Evolutionary conservation across 768 basidiomycete genomes (phyloP).

Genomic region (Naganishia vaughanmartiniae): DNA sequence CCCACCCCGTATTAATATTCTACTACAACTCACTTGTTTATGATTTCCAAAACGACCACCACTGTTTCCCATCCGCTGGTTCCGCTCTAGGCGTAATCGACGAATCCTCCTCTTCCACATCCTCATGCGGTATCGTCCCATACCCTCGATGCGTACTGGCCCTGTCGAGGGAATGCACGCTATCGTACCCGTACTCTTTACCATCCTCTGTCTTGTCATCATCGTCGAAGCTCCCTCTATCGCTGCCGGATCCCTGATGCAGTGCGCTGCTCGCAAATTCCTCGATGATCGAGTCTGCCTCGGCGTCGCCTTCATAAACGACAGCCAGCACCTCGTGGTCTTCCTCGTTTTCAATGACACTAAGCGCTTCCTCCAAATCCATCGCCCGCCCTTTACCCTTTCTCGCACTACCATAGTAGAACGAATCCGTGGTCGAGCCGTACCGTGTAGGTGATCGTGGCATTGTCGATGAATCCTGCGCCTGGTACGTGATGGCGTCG

Average conservation of each 20-base stretch:
- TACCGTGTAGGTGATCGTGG: conserved; percentile 36
- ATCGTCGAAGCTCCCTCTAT: conserved; percentile 7
- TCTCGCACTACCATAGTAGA: conserved; percentile 23
- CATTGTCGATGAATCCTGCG: conserved; percentile 43
- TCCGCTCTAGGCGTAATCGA: neutral
- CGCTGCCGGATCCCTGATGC: conserved; percentile 19
- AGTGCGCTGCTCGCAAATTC: conserved; percentile 20
- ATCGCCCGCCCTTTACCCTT: conserved; percentile 23
- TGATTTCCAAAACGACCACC: conserved; percentile 19
- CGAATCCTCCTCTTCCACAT: neutral
- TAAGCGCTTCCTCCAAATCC: conserved; percentile 28
- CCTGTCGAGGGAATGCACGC: conserved; percentile 20
- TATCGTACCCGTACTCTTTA: conserved; percentile 20
- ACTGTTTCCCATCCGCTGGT: conserved; percentile 14
- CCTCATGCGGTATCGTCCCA: conserved; percentile 15
- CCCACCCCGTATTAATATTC: neutral
- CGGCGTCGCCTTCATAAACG: conserved; percentile 29
- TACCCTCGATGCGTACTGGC: conserved; percentile 18
- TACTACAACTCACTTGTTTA: neutral
- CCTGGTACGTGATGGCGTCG: conserved; percentile 35
- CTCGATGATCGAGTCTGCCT: conserved; percentile 27
- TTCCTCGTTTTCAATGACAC: conserved; percentile 30
- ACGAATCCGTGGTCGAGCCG: neutral
- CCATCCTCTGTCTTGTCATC: conserved; percentile 9
- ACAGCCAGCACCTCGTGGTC: conserved; percentile 33